Evolutionary conservation across 495 filamentous ascomycete species (phyloP).

Genomic region (Entonaema liquescens): DNA sequence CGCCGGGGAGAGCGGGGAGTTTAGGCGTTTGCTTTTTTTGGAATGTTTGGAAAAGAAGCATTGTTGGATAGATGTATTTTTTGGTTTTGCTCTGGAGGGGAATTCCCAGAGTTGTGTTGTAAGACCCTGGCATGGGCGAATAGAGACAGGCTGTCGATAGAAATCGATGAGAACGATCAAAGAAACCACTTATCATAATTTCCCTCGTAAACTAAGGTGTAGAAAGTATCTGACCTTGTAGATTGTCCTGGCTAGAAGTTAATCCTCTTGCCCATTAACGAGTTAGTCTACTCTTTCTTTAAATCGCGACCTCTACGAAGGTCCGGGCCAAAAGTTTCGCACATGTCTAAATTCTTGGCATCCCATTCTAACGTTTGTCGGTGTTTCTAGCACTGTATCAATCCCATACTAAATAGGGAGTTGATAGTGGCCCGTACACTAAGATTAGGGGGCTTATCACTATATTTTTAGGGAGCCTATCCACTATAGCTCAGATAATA

Average conservation of each 20-base stretch:
- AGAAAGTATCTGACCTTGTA: background rate
- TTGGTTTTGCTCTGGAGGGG: background rate
- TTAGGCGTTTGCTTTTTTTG: background rate
- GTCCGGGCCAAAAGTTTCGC: too few relatives aligned
- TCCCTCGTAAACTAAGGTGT: background rate
- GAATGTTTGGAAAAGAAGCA: background rate
- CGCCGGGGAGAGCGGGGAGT: slow-evolving; percentile 5
- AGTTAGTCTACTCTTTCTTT: too few relatives aligned
- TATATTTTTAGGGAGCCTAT: too few relatives aligned
- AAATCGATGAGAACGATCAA: slow-evolving; percentile 13
- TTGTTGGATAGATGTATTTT: background rate
- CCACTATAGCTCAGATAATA: too few relatives aligned
- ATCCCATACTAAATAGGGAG: too few relatives aligned
- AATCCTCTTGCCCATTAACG: background rate
- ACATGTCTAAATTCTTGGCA: too few relatives aligned
- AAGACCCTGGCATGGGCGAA: slow-evolving; percentile 9
- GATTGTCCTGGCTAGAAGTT: background rate
- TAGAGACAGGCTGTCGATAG: slow-evolving; percentile 19
- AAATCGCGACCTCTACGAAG: too few relatives aligned
- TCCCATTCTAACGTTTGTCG: too few relatives aligned
- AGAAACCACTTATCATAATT: background rate
- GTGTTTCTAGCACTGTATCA: too few relatives aligned
- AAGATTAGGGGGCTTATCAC: too few relatives aligned
- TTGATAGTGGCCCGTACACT: too few relatives aligned
- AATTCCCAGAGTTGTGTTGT: background rate